A percentile compares a stretch with the other conserved stretches of the same genome.
Conservation (phyloP, 257 asterid species). For the Rhazya stricta region DNA sequence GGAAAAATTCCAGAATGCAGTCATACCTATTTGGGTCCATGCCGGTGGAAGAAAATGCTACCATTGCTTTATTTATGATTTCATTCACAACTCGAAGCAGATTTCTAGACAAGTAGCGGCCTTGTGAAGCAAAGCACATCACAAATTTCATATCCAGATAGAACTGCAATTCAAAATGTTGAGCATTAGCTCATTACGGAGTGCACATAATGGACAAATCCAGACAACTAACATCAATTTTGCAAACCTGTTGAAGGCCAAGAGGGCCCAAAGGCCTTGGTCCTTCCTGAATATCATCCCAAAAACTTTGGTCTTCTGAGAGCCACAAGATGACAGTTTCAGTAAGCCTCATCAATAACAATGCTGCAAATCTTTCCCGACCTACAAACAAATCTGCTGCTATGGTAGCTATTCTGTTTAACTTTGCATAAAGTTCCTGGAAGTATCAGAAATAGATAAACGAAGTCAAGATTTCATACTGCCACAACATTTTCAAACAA, state of each 20-base stretch:
- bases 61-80: conserved; percentile 69
- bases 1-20: not conserved
- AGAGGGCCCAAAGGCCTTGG: conserved; percentile 78
- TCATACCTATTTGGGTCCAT: conserved; percentile 84
- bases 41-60: conserved; percentile 83
- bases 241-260: conserved; percentile 90
- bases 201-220: not conserved
- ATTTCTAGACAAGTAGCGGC: conserved; percentile 92
- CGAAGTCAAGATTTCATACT: conserved; percentile 8
- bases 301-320: conserved; percentile 89
- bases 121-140: conserved; percentile 89
- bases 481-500: not conserved
- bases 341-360: conserved; percentile 92
- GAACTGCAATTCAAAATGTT: conserved; percentile 56
- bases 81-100: conserved; percentile 81
- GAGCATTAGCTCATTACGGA: conserved; percentile 5
- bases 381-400: conserved; percentile 97
- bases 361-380: conserved; percentile 87
- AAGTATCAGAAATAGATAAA: conserved; percentile 16
- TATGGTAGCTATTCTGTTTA: conserved; percentile 79
- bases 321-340: conserved; percentile 96
- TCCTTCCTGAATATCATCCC: conserved; percentile 97
- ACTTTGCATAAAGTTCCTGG: conserved; percentile 87
- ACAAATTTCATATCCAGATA: conserved; percentile 97
- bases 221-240: conserved; percentile 1